Evolutionary conservation across 1,284 basidiomycete species (phyloP).

Genomic region (Cryptococcus sp.): DNA sequence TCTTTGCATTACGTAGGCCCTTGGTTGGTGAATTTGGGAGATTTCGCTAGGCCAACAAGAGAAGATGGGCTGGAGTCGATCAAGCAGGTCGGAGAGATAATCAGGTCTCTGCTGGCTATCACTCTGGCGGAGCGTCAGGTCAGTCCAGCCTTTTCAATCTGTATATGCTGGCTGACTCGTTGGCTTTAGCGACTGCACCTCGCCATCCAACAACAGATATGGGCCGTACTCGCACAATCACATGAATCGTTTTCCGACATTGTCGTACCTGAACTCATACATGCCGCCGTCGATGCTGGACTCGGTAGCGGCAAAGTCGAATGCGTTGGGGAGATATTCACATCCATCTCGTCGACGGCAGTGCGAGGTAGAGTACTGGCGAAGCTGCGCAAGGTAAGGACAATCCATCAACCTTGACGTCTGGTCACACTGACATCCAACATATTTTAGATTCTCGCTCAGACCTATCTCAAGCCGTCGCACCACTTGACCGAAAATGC

Average conservation of each 20-base stretch:
- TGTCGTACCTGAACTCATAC: constrained; percentile 73
- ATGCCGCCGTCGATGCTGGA: constrained; percentile 76
- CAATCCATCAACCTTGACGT: neutral
- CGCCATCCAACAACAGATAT: constrained; percentile 70
- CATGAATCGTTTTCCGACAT: constrained; percentile 68
- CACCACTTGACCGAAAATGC: constrained; percentile 66
- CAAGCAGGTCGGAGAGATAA: constrained; percentile 65
- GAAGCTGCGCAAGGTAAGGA: constrained; percentile 70
- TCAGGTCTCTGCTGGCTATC: constrained; percentile 72
- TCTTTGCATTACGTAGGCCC: constrained; percentile 79
- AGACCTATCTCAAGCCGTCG: constrained; percentile 66
- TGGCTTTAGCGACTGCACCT: constrained; percentile 61
- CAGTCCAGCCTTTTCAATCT: constrained; percentile 20
- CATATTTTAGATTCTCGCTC: constrained; percentile 64
- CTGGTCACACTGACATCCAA: constrained; percentile 1
- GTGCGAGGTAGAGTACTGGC: constrained; percentile 75
- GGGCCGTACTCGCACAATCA: constrained; percentile 69
- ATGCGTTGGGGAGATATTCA: constrained; percentile 70
- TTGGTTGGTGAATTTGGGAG: constrained; percentile 77
- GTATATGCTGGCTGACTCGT: constrained; percentile 16
- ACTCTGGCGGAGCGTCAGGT: constrained; percentile 71
- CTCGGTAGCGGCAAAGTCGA: constrained; percentile 73
- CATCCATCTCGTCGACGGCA: constrained; percentile 71
- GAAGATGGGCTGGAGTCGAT: constrained; percentile 39
- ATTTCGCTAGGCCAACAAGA: constrained; percentile 69